Evolutionary conservation across 2,329 filamentous ascomycete genomes (phyloP), one percentile per base, ranked within the genome.

Genomic region (Hirsutella minnesotensis): DNA sequence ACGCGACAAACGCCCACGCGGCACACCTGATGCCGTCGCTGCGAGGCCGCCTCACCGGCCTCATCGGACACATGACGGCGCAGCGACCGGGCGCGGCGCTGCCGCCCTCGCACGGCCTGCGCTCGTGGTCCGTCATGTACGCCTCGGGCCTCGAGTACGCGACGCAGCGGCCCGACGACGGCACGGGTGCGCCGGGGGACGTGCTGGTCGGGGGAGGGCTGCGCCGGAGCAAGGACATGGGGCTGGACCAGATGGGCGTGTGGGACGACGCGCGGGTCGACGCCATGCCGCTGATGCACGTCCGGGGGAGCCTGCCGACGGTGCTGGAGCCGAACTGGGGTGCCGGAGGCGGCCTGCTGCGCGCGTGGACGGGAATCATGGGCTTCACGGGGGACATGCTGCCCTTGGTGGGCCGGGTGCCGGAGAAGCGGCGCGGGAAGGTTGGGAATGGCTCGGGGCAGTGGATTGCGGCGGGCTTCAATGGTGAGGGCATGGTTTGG

Each of bases 1-100:
- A 81, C 47, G 72, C 72, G 8, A 80, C 74, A 1, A 79, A 81
- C 47, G 73, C 62, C 5, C 71, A 71, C 47, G 63, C 70, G 0
- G 55, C 66, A 0, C 66, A 75, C 40, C 65, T 79, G 1, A 51
- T 79, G 3, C 72, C 75, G 0, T 64, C 61, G 0, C 57, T 78
- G 1, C 59, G 63, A 3, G 63, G 64, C 9, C 66, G 63, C 35
- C 52, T 74, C n/a, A 64, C 67, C 0, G 64, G 70, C 0, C 46
- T 65, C 0, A 56, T 69, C 3, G 69, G 60, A 4, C 68, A 72
- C 44, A 75, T 76, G 70, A 66, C 68, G 0, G 67, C 69, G 0
- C 71, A 76, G 48, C 51, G 55, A 1, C 66, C 71, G 1, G 65
- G 66, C 3, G 16, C 39, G 9, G 37, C 41, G 9, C 62, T 67